Conservation (phyloP, 1,139 yeast genomes). For the Scheffersomyces insectosa region DNA sequence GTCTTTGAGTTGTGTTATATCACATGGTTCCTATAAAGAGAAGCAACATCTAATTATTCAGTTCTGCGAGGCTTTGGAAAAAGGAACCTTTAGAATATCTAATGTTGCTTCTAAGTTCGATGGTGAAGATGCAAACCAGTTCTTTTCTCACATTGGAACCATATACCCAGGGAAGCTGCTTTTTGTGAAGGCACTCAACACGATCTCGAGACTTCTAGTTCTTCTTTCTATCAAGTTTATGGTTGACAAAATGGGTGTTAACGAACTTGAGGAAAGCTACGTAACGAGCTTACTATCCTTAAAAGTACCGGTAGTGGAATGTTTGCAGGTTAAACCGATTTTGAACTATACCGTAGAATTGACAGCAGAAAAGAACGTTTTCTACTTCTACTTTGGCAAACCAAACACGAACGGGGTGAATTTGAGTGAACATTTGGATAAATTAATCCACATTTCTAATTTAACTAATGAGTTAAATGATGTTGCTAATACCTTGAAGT, state of each 20-base stretch:
- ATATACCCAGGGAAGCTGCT: neutral
- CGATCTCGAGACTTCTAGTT: neutral
- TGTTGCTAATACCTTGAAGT: too few relatives aligned
- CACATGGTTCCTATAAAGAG: slow-evolving; percentile 37
- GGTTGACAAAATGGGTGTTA: neutral
- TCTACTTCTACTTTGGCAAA: too few relatives aligned
- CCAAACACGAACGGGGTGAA: too few relatives aligned
- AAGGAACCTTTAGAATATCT: neutral
- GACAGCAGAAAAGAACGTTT: too few relatives aligned
- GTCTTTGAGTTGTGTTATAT: slow-evolving; percentile 27
- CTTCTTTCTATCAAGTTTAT: neutral
- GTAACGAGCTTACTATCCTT: neutral
- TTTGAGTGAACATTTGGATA: too few relatives aligned
- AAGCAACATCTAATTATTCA: slow-evolving; percentile 26
- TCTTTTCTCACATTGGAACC: neutral
- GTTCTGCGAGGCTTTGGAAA: slow-evolving; percentile 18
- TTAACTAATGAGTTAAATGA: too few relatives aligned
- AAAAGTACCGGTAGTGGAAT: neutral
- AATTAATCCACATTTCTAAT: too few relatives aligned
- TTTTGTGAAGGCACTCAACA: neutral
- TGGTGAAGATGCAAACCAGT: neutral
- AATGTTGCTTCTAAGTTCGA: neutral
- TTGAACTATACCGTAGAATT: too few relatives aligned
- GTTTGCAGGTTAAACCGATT: neutral
- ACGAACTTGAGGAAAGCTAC: neutral